Evolutionary conservation across 768 basidiomycete species (phyloP), one percentile per base, ranked within the genome.

Genomic region (Pisolithus sp.): DNA sequence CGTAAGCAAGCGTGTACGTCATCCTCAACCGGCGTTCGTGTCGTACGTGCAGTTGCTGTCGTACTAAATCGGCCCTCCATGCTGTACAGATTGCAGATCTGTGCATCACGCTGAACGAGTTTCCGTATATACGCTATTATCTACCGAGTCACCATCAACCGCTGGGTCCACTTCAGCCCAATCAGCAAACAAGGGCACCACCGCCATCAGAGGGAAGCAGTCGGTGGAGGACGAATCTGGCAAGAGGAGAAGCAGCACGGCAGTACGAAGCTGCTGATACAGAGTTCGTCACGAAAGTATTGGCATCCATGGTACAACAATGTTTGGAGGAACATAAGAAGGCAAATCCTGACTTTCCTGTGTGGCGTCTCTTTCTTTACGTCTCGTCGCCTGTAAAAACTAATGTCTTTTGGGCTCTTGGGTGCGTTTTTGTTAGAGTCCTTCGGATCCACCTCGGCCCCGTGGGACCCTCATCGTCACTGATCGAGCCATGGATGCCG

Each of bases 401-500:
- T 37, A 6, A 26, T 26, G 20, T 20, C 24, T 21, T 57, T 47
- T 21, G 49, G 54, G 43, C 49, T 55, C 21, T 24, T 10, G 21
- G 24, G 10, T 13, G 10, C 21, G 34, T 50, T 13, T n/a, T 34
- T 34, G 34, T 18, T 54, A 84, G 81, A 83, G 82, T 78, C 57
- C 67, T 23, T 57, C 69, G 38, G 84, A 85, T 54, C 68, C 71
- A 7, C 71, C 77, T 7, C 76, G 93, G 53, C 85, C 87, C 12
- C 82, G 87, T 51, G 84, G 80, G 4, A 88, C 91, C 15, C 72
- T 98, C 37, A 78, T 98, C 62, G 86, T 99, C 53, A 94, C 93
- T 5, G 96, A 99, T 68, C 84, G 96, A n/a, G 80, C 93, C 4
- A 92, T 99, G 86, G 96, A 99, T 68, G 83, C 85, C 60, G 63